Conservation (phyloP, 768 basidiomycete species). For the Boletus rubroflammeus region DNA sequence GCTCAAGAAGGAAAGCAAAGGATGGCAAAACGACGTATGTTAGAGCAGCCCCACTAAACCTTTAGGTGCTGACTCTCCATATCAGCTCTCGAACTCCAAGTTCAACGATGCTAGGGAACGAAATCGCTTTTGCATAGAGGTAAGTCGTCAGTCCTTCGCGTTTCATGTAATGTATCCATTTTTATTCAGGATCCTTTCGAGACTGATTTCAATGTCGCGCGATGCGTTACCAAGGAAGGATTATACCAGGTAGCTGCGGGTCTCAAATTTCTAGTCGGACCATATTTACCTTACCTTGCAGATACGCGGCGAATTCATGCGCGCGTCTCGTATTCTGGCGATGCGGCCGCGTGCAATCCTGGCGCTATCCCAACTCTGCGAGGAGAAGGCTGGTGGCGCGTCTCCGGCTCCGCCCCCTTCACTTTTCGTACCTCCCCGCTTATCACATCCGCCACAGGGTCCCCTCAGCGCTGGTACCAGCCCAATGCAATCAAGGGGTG, state of each 20-base stretch:
- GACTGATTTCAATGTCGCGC: constrained; percentile 90
- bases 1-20: constrained; percentile 87
- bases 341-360: constrained; percentile 74
- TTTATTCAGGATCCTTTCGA: constrained; percentile 87
- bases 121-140: constrained; percentile 95
- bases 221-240: constrained; percentile 95
- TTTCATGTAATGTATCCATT: not conserved
- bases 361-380: constrained; percentile 86
- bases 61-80: constrained; percentile 6
- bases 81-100: constrained; percentile 48
- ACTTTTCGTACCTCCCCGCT: constrained; percentile 43
- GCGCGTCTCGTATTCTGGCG: constrained; percentile 82
- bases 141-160: constrained; percentile 30
- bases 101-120: constrained; percentile 77
- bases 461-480: constrained; percentile 67
- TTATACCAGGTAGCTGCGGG: constrained; percentile 69
- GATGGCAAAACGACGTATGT: constrained; percentile 90
- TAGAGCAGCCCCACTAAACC: not conserved
- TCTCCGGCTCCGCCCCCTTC: constrained; percentile 39
- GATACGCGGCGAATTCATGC: constrained; percentile 99
- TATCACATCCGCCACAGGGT: constrained; percentile 59
- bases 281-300: constrained; percentile 31
- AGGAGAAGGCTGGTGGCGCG: constrained; percentile 66
- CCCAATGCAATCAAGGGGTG: constrained; percentile 48
- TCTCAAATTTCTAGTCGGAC: not conserved